These are phyloP conservation scores for Chenopodium quinoa DNA, from an alignment of 148 eudicot genomes.

Conservation along the genomic window DNA sequence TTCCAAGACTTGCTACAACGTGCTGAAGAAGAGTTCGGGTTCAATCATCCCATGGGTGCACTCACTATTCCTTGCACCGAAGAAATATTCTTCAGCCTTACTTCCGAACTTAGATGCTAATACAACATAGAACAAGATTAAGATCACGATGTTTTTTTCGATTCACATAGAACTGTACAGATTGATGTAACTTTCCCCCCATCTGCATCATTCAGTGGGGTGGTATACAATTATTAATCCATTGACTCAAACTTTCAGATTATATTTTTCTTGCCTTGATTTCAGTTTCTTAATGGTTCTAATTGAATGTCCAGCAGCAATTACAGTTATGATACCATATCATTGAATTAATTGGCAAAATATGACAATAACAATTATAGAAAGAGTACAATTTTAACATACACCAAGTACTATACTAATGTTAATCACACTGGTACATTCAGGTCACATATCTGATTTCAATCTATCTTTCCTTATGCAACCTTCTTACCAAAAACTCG, in stretches of 20 bases:
- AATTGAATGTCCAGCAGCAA: not conserved
- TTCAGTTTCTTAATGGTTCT: not conserved
- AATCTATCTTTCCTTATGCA: not conserved
- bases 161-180: not conserved
- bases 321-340: not conserved
- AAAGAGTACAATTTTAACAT: not conserved
- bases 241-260: not conserved
- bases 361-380: not conserved
- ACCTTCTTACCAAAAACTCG: not conserved
- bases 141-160: not conserved
- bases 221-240: not conserved
- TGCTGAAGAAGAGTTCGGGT: constrained; percentile 28
- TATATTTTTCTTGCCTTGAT: not conserved
- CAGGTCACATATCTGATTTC: not conserved
- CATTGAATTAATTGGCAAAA: not conserved
- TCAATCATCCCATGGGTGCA: constrained; percentile 29
- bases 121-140: not conserved
- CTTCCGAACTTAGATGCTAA: constrained; percentile 14
- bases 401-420: too few species aligned
- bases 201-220: constrained; percentile 12
- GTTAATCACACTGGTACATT: not conserved
- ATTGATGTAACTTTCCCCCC: constrained; percentile 9
- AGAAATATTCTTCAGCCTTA: constrained; percentile 16
- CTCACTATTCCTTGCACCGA: constrained; percentile 30
- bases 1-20: constrained; percentile 20